Evolutionary conservation across 306 rosid species (phyloP).

Genomic region (Lathyrus tuberosus): DNA sequence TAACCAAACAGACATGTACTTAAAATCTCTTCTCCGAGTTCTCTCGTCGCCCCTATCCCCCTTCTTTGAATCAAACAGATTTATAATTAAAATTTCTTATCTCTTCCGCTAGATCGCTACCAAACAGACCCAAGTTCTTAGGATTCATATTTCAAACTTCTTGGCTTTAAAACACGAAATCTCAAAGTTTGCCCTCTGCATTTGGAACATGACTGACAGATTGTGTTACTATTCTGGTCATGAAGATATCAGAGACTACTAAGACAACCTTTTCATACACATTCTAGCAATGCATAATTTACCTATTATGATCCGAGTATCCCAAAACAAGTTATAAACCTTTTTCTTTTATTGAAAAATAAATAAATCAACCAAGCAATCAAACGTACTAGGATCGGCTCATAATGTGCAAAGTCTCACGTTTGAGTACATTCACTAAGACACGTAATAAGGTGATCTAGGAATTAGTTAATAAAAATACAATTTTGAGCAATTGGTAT

Average conservation of each 20-base stretch:
- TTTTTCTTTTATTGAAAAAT: not conserved
- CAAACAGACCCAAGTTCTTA: too few species aligned
- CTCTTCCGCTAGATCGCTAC: too few species aligned
- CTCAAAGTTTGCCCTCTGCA: too few species aligned
- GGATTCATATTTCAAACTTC: too few species aligned
- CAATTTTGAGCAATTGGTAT: conserved; percentile 34
- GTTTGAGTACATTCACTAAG: conserved; percentile 22
- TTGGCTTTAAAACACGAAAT: too few species aligned
- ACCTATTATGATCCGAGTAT: not conserved
- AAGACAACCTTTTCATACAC: conserved; percentile 11
- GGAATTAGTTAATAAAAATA: conserved; percentile 25
- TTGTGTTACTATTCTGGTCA: not conserved
- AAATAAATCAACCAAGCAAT: conserved; percentile 13
- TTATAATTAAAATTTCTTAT: too few species aligned
- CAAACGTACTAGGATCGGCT: conserved; percentile 17
- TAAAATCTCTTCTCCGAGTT: too few species aligned
- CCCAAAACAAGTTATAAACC: conserved; percentile 17
- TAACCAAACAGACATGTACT: too few species aligned
- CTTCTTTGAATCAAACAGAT: too few species aligned
- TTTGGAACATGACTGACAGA: too few species aligned
- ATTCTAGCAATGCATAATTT: not conserved
- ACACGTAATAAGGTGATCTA: conserved; percentile 25
- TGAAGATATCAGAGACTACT: not conserved
- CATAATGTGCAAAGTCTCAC: conserved; percentile 6
- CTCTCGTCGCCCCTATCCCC: too few species aligned